phyloP scores from a whole-genome alignment of 2,329 filamentous ascomycete species.

The Coleophoma eucalyptorum region DNA sequence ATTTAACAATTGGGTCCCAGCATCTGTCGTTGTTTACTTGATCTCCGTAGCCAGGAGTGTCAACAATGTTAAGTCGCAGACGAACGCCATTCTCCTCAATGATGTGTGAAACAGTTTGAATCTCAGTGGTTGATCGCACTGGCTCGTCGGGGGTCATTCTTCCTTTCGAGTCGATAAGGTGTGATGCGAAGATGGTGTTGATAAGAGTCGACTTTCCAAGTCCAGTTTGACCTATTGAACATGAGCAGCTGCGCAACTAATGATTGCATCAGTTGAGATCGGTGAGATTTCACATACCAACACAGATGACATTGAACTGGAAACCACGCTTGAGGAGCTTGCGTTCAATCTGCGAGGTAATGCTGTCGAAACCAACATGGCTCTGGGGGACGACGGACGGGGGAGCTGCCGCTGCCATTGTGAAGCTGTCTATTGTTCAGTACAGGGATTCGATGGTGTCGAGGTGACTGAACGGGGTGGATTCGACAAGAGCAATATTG shows the following conservation, averaged over 20 bases:
- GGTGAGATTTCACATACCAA: conserved; percentile 66
- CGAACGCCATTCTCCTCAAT: conserved; percentile 99
- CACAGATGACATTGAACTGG: conserved; percentile 99
- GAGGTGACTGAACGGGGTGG: neutral
- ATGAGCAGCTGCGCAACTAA: conserved; percentile 13
- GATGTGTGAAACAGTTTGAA: conserved; percentile 95
- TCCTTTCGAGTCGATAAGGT: conserved; percentile 98
- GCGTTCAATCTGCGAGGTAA: conserved; percentile 98
- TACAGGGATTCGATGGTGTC: neutral
- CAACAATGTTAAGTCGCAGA: conserved; percentile 96
- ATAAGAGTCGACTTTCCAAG: conserved; percentile 98
- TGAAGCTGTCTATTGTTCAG: conserved; percentile 4
- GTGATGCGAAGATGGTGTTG: conserved; percentile 99
- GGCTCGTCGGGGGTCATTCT: conserved; percentile 88
- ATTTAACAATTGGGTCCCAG: conserved; percentile 99
- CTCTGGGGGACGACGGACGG: conserved; percentile 73
- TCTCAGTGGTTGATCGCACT: conserved; percentile 94
- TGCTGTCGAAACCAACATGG: conserved; percentile 99
- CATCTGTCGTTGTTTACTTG: conserved; percentile 99
- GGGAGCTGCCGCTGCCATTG: conserved; percentile 26
- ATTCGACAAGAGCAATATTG: neutral
- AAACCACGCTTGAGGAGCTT: conserved; percentile 99
- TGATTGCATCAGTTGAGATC: neutral
- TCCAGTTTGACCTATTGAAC: conserved; percentile 80
- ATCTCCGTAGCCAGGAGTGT: conserved; percentile 97